Evolutionary conservation across 2,329 filamentous ascomycete genomes (phyloP), one percentile per base, ranked within the genome.

Genomic region (Sarocladium strictum): DNA sequence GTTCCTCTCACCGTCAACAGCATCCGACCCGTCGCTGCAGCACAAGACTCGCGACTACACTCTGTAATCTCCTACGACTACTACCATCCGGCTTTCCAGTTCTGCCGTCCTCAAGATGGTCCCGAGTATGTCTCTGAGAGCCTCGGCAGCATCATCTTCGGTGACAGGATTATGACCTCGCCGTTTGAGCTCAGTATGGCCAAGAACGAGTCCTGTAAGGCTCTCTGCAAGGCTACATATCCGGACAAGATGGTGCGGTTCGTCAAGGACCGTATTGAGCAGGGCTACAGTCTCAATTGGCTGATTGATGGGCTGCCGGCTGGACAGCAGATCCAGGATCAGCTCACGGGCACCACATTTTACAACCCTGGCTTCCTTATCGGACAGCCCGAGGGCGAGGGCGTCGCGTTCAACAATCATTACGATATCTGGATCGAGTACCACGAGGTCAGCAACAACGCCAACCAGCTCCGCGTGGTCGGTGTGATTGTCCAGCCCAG

Each of bases 41-140:
- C 83, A 57, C 79, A 83, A 59, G 90, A 96, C 71, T 82, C 87
- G 24, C 86, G 90, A 62, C 78, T 97, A 38, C 90, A 91, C 68
- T 95, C 92, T n/a, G 87, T 96, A 54, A 86, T 97, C 64, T 89
- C 93, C 3, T 99, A 89, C 78, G 93, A 97, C 72, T 97, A 99
- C 77, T 99, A 99, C 69, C 85, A 94, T 63, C 82, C 85, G 5
- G 81, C 81, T 3, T 96, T 99, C 72, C 85, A 89, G 66, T 96
- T 97, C 76, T 99, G 94, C 72, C 75, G 81, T 62, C 94, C 93
- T 2, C 75, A 87, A 55, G 85, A 78, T 57, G 90, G 90, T 2
- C 85, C 91, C 9, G 71, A 92, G 67, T 81, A 88, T 74, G 84
- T 96, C 21, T 86, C 89, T 38, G 94, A 97, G 73, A 72, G 70